Percentiles rank a stretch among this genome's conserved stretches.
Conservation (phyloP, 139 green algal genomes). For the Ettlia oleoabundans region DNA sequence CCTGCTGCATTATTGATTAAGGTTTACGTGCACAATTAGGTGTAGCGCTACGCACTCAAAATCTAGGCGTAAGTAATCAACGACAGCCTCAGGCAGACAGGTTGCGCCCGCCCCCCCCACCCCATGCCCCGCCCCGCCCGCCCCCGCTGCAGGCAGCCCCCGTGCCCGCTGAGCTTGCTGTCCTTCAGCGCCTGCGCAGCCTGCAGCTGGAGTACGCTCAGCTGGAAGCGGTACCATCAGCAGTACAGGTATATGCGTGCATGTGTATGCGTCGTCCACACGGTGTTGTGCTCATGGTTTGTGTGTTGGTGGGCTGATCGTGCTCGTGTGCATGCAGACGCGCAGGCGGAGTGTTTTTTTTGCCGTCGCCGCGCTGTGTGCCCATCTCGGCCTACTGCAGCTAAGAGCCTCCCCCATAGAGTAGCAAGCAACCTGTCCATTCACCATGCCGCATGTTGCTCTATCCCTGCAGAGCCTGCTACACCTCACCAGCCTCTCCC, state of each 20-base stretch:
- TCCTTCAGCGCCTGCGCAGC: not conserved
- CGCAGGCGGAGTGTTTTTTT: not conserved
- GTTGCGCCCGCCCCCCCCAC: too few species aligned
- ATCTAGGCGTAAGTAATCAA: too few species aligned
- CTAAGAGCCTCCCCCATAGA: too few species aligned
- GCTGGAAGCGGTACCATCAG: not conserved
- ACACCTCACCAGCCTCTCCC: not conserved
- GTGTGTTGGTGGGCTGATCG: not conserved
- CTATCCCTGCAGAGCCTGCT: not conserved
- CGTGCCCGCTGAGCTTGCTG: constrained; percentile 2
- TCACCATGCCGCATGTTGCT: not conserved
- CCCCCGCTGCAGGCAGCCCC: not conserved
- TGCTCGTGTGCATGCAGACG: not conserved
- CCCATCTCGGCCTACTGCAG: too few species aligned
- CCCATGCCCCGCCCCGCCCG: too few species aligned
- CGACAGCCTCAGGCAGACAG: too few species aligned
- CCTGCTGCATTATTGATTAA: too few species aligned
- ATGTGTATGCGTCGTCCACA: not conserved
- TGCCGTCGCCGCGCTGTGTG: too few species aligned
- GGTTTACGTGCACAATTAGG: too few species aligned
- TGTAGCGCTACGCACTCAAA: too few species aligned
- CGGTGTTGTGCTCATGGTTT: not conserved
- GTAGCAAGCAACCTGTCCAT: not conserved
- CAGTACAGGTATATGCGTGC: not conserved
- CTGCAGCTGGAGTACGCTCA: constrained; percentile 14